Base-by-base conservation (phyloP, 2,329 filamentous ascomycete genomes). In the Arthrobotrys pseudoclavata region DNA sequence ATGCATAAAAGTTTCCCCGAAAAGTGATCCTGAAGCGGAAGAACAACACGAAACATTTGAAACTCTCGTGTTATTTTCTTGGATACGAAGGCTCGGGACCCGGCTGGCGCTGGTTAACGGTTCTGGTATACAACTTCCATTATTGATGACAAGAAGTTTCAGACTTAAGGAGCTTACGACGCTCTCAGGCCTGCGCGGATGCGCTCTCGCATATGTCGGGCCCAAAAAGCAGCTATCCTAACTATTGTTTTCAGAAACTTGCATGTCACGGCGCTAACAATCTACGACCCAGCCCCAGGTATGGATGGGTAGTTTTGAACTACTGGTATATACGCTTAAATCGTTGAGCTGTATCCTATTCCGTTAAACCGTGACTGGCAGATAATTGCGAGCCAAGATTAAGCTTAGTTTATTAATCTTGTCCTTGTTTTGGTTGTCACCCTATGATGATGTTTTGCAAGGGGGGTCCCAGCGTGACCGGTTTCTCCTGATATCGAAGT, bases 61-160 rank as follows among this genome's bases (percentile, higher is more conserved):
- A 47, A 18, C 12, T 13, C 26, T 29, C 53, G 66, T 69, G 66
- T 61, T 61, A 61, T 69, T 69, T 69, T 69, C 48, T 24, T n/a
- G 4, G 20, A 24, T 40, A 26, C 55, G 53, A 42, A n/a, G 6
- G 42, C 5, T 45, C 2, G 4, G 29, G 42, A 45, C 42, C 26
- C 31, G 31, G 31, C 31, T 9, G 1, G 31, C 26, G 7, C 31
- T 18, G 42, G 15, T n/a, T 18, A 34, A 20, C 13, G 20, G 20
- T 10, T 42, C 10, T 3, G 10, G 55, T 5, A 24, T 5, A 26
- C 5, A 42, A 26, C 34, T 24, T 60, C 53, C 26, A 24, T 7
- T 9, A 9, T 40, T 40, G 37, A 26, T 42, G 18, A 26, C 31
- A 60, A 60, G 1, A 42, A 3, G 42, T 20, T 24, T 40, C 18